Percentiles rank a stretch among this genome's conserved stretches.
phyloP scores from a whole-genome alignment of 768 basidiomycete genomes.

The Tylopilus balloui region DNA sequence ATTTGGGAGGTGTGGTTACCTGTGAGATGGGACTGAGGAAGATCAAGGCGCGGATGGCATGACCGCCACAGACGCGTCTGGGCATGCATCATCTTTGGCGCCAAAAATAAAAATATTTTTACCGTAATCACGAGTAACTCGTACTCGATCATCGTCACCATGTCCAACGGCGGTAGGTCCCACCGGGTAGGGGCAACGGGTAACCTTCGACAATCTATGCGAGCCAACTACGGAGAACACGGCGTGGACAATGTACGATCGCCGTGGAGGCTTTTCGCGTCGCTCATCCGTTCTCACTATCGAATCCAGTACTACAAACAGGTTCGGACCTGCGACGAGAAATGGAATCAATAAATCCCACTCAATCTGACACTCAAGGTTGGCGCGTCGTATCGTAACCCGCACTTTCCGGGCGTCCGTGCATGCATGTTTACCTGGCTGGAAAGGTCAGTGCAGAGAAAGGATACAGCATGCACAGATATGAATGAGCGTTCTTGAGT shows the following conservation, averaged over 20 bases:
- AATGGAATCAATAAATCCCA: neutral
- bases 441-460: constrained; percentile 36
- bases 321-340: constrained; percentile 11
- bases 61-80: constrained; percentile 4
- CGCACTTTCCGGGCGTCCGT: constrained; percentile 64
- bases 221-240: constrained; percentile 46
- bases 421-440: constrained; percentile 52
- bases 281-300: constrained; percentile 3
- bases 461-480: neutral
- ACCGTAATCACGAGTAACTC: neutral
- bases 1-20: constrained; percentile 4
- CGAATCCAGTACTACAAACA: constrained; percentile 26
- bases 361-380: constrained; percentile 34
- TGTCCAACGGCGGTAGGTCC: constrained; percentile 18
- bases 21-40: neutral
- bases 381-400: constrained; percentile 66
- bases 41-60: neutral
- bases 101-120: neutral
- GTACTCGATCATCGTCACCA: neutral
- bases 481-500: constrained; percentile 12
- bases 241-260: constrained; percentile 57
- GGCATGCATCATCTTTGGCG: neutral
- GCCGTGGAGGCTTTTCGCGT: neutral
- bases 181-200: constrained; percentile 23
- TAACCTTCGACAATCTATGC: constrained; percentile 40